These are phyloP conservation scores for Alternaria atra DNA, from an alignment of 2,329 filamentous ascomycete genomes.

Conservation along the genomic window DNA sequence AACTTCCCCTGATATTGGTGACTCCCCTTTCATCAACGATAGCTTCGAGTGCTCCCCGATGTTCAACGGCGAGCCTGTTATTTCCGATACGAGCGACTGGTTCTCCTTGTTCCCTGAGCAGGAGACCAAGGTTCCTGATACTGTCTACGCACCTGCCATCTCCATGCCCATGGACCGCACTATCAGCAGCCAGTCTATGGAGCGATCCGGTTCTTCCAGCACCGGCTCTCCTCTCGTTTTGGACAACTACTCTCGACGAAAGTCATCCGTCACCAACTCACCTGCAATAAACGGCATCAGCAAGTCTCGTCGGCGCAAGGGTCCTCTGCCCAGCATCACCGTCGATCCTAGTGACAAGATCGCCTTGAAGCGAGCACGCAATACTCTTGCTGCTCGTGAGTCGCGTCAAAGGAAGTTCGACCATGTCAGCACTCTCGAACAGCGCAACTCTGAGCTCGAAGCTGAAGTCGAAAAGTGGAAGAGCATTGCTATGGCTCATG, in stretches of 20 bases:
- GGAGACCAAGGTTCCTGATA: constrained; percentile 41
- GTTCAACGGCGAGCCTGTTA: constrained; percentile 67
- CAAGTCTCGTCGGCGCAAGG: constrained; percentile 76
- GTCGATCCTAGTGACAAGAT: constrained; percentile 77
- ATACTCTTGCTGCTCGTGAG: constrained; percentile 92
- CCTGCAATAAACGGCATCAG: constrained; percentile 74
- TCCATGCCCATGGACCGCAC: constrained; percentile 54
- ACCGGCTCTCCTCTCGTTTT: constrained; percentile 49
- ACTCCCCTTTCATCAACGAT: constrained; percentile 76
- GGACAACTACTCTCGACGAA: constrained; percentile 49
- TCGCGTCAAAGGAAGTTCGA: constrained; percentile 87
- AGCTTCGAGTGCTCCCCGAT: constrained; percentile 81
- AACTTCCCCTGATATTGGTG: constrained; percentile 81
- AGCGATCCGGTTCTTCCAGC: constrained; percentile 47
- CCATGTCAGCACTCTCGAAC: constrained; percentile 77
- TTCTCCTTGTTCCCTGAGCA: constrained; percentile 74
- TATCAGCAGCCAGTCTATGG: constrained; percentile 49
- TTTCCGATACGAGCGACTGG: constrained; percentile 69
- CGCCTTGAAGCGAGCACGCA: constrained; percentile 93
- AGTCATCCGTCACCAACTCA: constrained; percentile 55
- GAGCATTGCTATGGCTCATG: constrained; percentile 50
- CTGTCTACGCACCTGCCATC: constrained; percentile 33
- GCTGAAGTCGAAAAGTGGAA: constrained; percentile 57
- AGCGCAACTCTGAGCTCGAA: constrained; percentile 74
- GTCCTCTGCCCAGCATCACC: constrained; percentile 80